Base-by-base conservation (phyloP, 2,329 filamentous ascomycete genomes). In the Colletotrichum siamense region DNA sequence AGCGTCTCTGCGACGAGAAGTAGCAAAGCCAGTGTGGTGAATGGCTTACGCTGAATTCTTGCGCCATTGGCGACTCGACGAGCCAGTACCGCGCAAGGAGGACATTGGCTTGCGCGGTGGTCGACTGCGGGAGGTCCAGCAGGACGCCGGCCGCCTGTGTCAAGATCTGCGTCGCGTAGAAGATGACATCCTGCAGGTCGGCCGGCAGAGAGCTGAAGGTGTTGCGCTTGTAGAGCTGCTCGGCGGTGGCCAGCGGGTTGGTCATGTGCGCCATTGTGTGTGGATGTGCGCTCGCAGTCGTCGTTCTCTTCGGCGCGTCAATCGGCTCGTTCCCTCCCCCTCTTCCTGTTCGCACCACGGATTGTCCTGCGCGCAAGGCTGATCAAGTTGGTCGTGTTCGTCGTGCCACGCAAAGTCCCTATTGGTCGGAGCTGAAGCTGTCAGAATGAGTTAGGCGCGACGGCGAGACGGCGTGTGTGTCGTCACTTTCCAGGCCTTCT, bases 21-120 rank as follows among this genome's bases (percentile, higher is more conserved):
- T 4, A 52, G 44, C 44, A 13, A 52, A 52, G n/a, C 44, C 44
- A 52, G 7, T 5, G 34, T 18, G 34, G 34, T 44, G 7, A 68
- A 22, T 18, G 22, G 77, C 86, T 71, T 82, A 90, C 88, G 80
- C 87, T 89, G 72, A 92, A 94, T 80, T 92, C 92, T 84, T 88
- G 87, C 77, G 85, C 85, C 87, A 90, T 91, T 81, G 86, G 88
- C 71, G 84, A 91, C 82, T 87, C 89, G 30, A 88, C 83, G 28
- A 95, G 87, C 94, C 95, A 98, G 85, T 95, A 97, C 16, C 96
- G 91, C 68, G 94, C 93, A 39, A 98, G 91, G 1, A 97, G 86
- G 55, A 98, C 92, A 81, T 96, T 95, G 5, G 96, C 95, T 81
- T 96, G 95, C 6, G 96, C 95, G 52, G 97, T 95, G 52, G 95